A percentile compares a stretch with the other conserved stretches of the same genome.
phyloP scores from a whole-genome alignment of 805 yeast genomes.

The Candida oleophila region DNA sequence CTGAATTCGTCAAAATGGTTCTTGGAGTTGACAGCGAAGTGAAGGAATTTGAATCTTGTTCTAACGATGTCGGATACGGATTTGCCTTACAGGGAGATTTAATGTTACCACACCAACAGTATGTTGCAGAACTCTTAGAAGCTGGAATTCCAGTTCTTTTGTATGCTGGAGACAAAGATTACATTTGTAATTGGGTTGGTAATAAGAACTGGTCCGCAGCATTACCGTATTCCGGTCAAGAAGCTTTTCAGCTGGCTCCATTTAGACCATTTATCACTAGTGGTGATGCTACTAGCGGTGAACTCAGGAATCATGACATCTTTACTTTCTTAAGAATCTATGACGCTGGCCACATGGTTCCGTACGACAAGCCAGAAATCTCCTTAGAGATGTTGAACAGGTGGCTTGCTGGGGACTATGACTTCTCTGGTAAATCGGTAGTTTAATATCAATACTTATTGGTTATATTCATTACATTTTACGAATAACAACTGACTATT shows the following conservation, averaged over 20 bases:
- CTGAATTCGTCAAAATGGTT: slow-evolving; percentile 50
- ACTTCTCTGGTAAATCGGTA: slow-evolving; percentile 11
- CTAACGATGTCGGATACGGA: slow-evolving; percentile 48
- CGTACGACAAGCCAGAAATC: slow-evolving; percentile 79
- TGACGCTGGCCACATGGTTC: slow-evolving; percentile 97
- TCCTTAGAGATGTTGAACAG: slow-evolving; percentile 79
- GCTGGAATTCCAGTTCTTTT: slow-evolving; percentile 38
- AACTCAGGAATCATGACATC: slow-evolving; percentile 67
- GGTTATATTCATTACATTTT: neutral
- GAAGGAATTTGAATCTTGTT: slow-evolving; percentile 46
- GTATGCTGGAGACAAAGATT: slow-evolving; percentile 47
- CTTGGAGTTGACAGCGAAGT: slow-evolving; percentile 56
- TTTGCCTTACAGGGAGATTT: slow-evolving; percentile 63
- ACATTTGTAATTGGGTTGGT: slow-evolving; percentile 47
- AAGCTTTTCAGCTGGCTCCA: slow-evolving; percentile 16
- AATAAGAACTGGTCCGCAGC: slow-evolving; percentile 41
- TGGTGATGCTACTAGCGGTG: slow-evolving; percentile 56
- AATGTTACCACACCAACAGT: slow-evolving; percentile 69
- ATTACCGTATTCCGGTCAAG: slow-evolving; percentile 24
- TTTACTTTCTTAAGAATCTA: slow-evolving; percentile 82
- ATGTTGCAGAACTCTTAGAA: slow-evolving; percentile 44
- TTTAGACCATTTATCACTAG: slow-evolving; percentile 39
- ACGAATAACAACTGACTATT: neutral
- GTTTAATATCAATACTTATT: neutral
- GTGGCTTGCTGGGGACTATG: slow-evolving; percentile 74